Conservation (phyloP, 257 asterid species). For the Plantago major region DNA sequence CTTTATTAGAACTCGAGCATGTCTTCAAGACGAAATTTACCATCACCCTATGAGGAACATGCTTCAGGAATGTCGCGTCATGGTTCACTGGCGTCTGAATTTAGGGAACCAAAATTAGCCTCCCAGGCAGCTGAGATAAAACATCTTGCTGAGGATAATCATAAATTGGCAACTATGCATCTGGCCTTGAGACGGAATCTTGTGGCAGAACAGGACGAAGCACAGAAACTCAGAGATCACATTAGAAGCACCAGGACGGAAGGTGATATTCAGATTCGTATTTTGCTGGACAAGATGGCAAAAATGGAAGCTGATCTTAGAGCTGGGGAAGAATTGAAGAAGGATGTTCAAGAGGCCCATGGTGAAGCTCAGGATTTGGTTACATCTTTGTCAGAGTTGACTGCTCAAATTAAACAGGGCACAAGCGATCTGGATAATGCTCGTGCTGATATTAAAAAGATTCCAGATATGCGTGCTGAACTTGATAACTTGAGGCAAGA, state of each 20-base stretch:
- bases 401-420: slow-evolving; percentile 43
- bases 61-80: slow-evolving; percentile 30
- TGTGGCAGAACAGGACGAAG: slow-evolving; percentile 48
- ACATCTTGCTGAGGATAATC: slow-evolving; percentile 61
- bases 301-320: slow-evolving; percentile 57
- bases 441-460: slow-evolving; percentile 40
- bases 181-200: slow-evolving; percentile 58
- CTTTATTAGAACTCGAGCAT: slow-evolving; percentile 27
- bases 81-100: slow-evolving; percentile 33
- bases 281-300: slow-evolving; percentile 59
- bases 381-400: slow-evolving; percentile 47
- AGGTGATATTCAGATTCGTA: slow-evolving; percentile 69
- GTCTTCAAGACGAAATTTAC: slow-evolving; percentile 59
- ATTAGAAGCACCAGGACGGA: slow-evolving; percentile 58
- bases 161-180: slow-evolving; percentile 53
- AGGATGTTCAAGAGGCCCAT: slow-evolving; percentile 51
- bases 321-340: slow-evolving; percentile 42
- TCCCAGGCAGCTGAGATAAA: slow-evolving; percentile 57
- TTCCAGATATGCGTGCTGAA: slow-evolving; percentile 55
- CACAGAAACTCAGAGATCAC: slow-evolving; percentile 53
- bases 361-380: slow-evolving; percentile 55
- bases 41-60: slow-evolving; percentile 41
- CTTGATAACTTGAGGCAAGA: slow-evolving; percentile 64
- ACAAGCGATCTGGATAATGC: slow-evolving; percentile 52
- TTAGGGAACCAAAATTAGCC: slow-evolving; percentile 38